phyloP scores from a whole-genome alignment of 2,329 filamentous ascomycete genomes.

The Blastomyces percursus region DNA sequence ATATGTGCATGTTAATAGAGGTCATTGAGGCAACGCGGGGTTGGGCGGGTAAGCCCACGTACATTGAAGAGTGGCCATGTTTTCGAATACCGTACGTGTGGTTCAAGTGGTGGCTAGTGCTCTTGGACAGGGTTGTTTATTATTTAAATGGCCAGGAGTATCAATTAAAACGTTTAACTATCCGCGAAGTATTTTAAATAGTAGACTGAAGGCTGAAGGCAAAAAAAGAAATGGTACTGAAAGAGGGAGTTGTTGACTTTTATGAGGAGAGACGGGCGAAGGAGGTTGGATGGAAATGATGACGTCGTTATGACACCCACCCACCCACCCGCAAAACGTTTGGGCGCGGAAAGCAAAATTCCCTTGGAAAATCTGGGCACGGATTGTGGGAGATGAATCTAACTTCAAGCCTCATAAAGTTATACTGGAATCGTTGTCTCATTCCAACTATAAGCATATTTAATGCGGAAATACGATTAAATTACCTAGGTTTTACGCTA shows the following conservation, averaged over 20 bases:
- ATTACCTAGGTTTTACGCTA: not conserved
- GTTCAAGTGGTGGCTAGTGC: not conserved
- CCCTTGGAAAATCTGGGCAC: too few species aligned
- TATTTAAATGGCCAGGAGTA: not conserved
- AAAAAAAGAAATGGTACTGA: not conserved
- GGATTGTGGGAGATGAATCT: not conserved
- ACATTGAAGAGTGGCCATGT: conserved; percentile 53
- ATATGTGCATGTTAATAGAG: not conserved
- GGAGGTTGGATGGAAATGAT: not conserved
- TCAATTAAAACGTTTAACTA: not conserved
- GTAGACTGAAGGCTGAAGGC: not conserved
- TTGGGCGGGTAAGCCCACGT: conserved; percentile 14
- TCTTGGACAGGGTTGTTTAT: not conserved
- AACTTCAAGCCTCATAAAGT: too few species aligned
- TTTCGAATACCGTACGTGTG: conserved; percentile 5
- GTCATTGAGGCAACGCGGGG: not conserved
- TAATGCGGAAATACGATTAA: not conserved
- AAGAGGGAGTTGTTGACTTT: not conserved
- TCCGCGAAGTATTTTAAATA: not conserved
- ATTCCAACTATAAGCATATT: not conserved
- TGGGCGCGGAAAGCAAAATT: not conserved
- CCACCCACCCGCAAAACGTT: not conserved
- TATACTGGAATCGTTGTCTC: not conserved
- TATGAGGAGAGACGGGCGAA: not conserved
- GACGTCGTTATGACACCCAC: conserved; percentile 7